Evolutionary conservation across 495 filamentous ascomycete species (phyloP), one percentile per base, ranked within the genome.

Genomic region (Umbilicaria muhlenbergii): DNA sequence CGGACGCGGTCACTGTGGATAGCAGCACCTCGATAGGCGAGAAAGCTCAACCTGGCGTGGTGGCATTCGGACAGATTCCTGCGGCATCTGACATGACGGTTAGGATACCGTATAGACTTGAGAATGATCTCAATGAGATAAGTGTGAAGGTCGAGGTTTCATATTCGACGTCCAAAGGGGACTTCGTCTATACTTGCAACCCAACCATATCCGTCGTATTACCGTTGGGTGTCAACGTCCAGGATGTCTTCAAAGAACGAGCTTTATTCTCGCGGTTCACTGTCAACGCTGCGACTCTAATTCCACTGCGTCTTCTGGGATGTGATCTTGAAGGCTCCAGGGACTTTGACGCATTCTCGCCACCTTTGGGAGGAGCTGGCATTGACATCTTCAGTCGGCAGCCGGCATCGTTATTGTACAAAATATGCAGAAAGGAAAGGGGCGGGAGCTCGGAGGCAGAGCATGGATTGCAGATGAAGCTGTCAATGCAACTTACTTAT

Each of bases 181-280:
- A 59, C 28, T 95, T 91, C 50, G 64, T 69, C 41, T 94, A 81
- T 53, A 64, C 61, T 32, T 71, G 71, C 38, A 76, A 72, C 17
- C 69, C 68, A 11, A 69, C 71, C n/a, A 64, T 86, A 18, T 72
- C 77, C 1, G 79, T 83, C 6, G 63, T 74, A 14, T 65, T 96
- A 11, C 84, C 85, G 0, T 72, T 99, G 34, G 86, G 86, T 14
- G 89, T 99, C 47, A 95, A 96, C 49, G 89, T 99, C 34, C 86
- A 95, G 52, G 92, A 99, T 51, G 75, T 86, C 33, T 99, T 99
- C 69, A 92, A 92, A 57, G 71, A 83, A 41, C 62, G 77, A 24
- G 66, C 77, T 1, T 70, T 96, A 0, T 91, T 89, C 51, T 94
- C 89, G 0, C 77, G 78, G 39, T 96, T 98, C 56, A 91, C 81